Percentiles rank a stretch among this genome's conserved stretches.
phyloP scores from a whole-genome alignment of 164 flowering plant species.

The Vitis amurensis region DNA sequence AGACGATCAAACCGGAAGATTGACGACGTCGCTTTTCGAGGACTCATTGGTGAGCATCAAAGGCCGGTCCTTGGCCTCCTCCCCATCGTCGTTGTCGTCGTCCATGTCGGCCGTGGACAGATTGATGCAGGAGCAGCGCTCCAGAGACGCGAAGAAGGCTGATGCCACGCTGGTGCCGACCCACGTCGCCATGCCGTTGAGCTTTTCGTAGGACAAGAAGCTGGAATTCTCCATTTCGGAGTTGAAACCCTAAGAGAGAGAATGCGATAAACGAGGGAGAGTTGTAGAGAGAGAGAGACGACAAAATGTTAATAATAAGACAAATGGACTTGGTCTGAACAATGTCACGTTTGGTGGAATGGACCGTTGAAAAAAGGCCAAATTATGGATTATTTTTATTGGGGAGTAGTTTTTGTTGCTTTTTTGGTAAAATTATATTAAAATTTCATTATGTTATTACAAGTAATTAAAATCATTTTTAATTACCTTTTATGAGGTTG shows the following conservation, averaged over 20 bases:
- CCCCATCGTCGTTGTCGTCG: slow-evolving; percentile 36
- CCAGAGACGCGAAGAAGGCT: slow-evolving; percentile 67
- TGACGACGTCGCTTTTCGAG: neutral
- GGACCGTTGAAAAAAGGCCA: no score
- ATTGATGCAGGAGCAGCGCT: slow-evolving; percentile 64
- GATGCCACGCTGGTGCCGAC: slow-evolving; percentile 58
- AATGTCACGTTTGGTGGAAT: no score
- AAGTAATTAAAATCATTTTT: no score
- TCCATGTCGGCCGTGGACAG: slow-evolving; percentile 55
- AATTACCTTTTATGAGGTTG: no score
- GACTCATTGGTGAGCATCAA: slow-evolving; percentile 29
- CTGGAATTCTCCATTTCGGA: slow-evolving; percentile 29
- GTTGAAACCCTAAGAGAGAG: neutral
- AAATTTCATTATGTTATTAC: no score
- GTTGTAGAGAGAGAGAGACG: no score
- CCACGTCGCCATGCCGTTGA: slow-evolving; percentile 46
- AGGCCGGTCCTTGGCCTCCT: slow-evolving; percentile 54
- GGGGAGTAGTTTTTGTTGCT: no score
- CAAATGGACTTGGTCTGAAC: no score
- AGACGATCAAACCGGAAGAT: slow-evolving; percentile 18
- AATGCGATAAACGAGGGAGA: neutral
- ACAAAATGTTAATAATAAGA: no score
- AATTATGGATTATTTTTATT: no score
- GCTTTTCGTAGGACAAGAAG: slow-evolving; percentile 29
- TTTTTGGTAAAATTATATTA: no score